phyloP scores from a whole-genome alignment of 352 stramenopile genomes.

The Phytophthora macrochlamydospora region DNA sequence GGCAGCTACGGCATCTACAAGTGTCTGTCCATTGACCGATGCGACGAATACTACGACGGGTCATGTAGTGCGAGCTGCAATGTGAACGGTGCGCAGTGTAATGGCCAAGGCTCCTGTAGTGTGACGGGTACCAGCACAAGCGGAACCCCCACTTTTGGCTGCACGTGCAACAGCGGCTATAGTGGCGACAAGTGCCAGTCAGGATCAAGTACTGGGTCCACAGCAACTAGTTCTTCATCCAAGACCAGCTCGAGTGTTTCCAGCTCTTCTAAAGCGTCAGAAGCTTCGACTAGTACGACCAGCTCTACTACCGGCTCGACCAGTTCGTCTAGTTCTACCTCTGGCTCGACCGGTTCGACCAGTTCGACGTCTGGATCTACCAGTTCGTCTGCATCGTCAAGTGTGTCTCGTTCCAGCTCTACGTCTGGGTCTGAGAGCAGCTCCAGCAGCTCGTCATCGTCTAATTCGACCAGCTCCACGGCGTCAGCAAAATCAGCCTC shows the following conservation, averaged over 20 bases:
- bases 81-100: slow-evolving; percentile 63
- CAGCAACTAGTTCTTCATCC: slow-evolving; percentile 4
- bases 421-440: not conserved
- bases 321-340: not conserved
- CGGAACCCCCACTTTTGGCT: slow-evolving; percentile 54
- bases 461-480: slow-evolving; percentile 20
- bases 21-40: slow-evolving; percentile 77
- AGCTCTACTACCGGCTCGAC: too few species aligned
- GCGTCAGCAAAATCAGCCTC: slow-evolving; percentile 12
- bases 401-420: slow-evolving; percentile 6
- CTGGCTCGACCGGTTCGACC: not conserved
- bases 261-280: slow-evolving; percentile 1
- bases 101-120: slow-evolving; percentile 66
- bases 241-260: not conserved
- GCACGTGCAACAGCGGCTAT: slow-evolving; percentile 70
- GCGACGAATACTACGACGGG: slow-evolving; percentile 68
- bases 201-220: slow-evolving; percentile 17
- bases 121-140: slow-evolving; percentile 28
- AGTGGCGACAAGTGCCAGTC: slow-evolving; percentile 64
- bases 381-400: slow-evolving; percentile 1
- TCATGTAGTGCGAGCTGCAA: slow-evolving; percentile 59
- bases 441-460: slow-evolving; percentile 24
- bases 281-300: too few species aligned
- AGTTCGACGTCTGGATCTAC: slow-evolving; percentile 5
- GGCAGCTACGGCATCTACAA: slow-evolving; percentile 70